Base-by-base conservation (phyloP, 208 protist genomes). In the Tritrichomonas foetus region DNA sequence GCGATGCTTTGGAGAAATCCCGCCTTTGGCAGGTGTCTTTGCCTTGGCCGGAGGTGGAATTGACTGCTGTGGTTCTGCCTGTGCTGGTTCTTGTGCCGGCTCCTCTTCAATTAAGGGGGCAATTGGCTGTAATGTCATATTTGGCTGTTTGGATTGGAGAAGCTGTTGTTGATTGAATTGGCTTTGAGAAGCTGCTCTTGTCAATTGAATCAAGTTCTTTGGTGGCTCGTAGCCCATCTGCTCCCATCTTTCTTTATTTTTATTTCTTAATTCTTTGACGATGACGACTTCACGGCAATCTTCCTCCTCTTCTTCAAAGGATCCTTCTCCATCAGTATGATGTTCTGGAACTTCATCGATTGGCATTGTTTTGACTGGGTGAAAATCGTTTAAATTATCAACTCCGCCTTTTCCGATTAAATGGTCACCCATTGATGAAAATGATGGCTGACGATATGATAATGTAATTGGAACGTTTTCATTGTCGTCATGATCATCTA, bases 231-330 rank as follows among this genome's bases (percentile, higher is more conserved):
- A 89, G 2, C 78, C 78, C 78, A 89, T 89, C 8, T 89, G 47
- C 27, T 89, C 57, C 78, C 78, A 89, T 50, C 78, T 53, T 33
- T 14, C 3, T 9, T 20, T n/a, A 57, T 89, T 89, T 57, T 89
- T 89, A n/a, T 41, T 27, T 36, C 39, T 89, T 50, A 89, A 57
- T 57, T 89, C 41, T 36, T 89, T 89, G 41, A 89, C 78, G 13
- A 89, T 89, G 16, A 39, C 14, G 30, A 89, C 78, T 39, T 53
- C 1, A 36, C 47, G 78, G 22, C 57, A 8, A 39, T 89, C 20
- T 39, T 89, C 47, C 39, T 89, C 78, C 39, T 89, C 78, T 89
- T 89, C 74, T 20, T 84, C 74, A n/a, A n/a, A n/a, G n/a, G n/a
- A n/a, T 36, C 50, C 74, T 8, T 61, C 25, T 89, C 39, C 3